Conservation (phyloP, 495 filamentous ascomycete species). For the Penicillium subrubescens region DNA sequence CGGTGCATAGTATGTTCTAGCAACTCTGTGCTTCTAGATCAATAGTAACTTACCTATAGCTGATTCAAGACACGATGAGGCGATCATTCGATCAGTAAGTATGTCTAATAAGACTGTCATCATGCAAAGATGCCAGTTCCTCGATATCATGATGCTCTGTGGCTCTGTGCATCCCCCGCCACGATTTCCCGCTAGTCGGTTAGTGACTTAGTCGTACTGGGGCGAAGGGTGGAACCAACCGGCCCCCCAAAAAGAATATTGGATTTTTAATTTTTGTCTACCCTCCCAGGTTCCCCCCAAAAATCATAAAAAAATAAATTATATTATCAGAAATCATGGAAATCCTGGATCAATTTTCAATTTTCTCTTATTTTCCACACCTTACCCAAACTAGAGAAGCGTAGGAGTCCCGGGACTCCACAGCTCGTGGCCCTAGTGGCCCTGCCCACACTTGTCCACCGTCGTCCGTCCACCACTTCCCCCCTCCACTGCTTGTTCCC, state of each 20-base stretch:
- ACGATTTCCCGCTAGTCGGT: conserved; percentile 34
- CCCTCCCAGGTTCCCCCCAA: not conserved
- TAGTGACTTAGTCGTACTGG: conserved; percentile 4
- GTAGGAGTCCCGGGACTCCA: conserved; percentile 20
- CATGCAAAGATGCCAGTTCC: conserved; percentile 10
- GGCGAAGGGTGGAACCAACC: conserved; percentile 7
- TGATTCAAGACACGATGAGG: too few relatives aligned
- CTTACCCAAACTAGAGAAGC: conserved; percentile 4
- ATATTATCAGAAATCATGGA: not conserved
- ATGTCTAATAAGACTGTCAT: too few relatives aligned
- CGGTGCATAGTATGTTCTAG: not conserved
- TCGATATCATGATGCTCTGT: conserved; percentile 24
- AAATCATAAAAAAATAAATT: not conserved
- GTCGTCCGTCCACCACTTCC: not conserved
- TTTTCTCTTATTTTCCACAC: conserved; percentile 4
- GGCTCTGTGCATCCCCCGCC: conserved; percentile 34
- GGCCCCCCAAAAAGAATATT: not conserved
- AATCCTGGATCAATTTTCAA: conserved; percentile 12
- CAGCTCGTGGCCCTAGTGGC: conserved; percentile 25
- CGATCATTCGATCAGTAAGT: too few relatives aligned
- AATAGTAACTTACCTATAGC: not conserved
- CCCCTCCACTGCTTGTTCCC: not conserved
- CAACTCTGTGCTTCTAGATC: not conserved
- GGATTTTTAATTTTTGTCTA: not conserved
- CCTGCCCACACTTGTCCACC: not conserved